Percentiles rank a stretch among this genome's conserved stretches.
Evolutionary conservation across 2,329 filamentous ascomycete genomes (phyloP).

Genomic region (Ophiostoma sp.): DNA sequence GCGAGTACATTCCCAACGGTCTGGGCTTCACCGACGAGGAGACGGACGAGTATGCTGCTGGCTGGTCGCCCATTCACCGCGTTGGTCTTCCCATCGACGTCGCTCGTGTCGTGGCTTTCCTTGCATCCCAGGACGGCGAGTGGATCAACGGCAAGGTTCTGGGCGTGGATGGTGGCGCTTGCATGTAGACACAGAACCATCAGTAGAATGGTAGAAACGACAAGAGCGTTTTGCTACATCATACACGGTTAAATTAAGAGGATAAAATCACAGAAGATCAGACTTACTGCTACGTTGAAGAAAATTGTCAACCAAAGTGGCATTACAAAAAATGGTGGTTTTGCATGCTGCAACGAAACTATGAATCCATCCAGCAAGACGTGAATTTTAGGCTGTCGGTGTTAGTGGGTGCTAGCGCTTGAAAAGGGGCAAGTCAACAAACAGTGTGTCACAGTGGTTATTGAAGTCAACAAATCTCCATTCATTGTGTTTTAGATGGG

Average conservation of each 20-base stretch:
- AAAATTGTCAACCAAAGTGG: not conserved
- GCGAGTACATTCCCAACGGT: slow-evolving; percentile 45
- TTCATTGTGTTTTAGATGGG: no score
- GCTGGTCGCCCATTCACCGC: slow-evolving; percentile 39
- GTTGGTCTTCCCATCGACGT: slow-evolving; percentile 39
- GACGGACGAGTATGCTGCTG: slow-evolving; percentile 39
- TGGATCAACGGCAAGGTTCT: slow-evolving; percentile 46
- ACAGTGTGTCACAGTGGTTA: no score
- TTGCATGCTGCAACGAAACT: not conserved
- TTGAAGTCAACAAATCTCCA: no score
- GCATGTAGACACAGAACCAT: slow-evolving; percentile 27
- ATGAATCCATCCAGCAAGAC: no score
- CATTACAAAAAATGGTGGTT: not conserved
- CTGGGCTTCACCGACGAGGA: slow-evolving; percentile 34
- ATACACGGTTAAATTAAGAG: not conserved
- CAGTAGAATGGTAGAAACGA: not conserved
- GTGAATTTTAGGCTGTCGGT: not conserved
- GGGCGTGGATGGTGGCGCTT: slow-evolving; percentile 32
- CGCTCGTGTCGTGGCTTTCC: slow-evolving; percentile 37
- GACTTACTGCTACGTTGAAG: not conserved
- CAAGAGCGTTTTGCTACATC: not conserved
- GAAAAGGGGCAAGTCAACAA: not conserved
- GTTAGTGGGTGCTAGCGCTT: not conserved
- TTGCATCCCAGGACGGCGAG: slow-evolving; percentile 39
- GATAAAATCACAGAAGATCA: no score